These are phyloP conservation scores for Neoboletus magnificus DNA, from an alignment of 768 basidiomycete genomes.

Conservation along the genomic window DNA sequence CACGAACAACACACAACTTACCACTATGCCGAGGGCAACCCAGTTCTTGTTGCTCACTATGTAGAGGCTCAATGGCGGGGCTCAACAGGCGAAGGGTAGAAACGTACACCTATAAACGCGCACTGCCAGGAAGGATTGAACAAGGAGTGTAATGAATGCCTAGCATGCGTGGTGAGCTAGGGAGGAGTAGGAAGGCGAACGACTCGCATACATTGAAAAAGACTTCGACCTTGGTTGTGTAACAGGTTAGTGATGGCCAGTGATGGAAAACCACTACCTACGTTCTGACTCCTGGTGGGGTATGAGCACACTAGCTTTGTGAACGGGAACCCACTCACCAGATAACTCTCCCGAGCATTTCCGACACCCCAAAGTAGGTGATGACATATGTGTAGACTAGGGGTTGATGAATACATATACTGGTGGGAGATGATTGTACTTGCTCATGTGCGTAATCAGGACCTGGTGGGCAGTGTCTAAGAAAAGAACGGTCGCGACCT, in stretches of 20 bases:
- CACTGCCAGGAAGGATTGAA: conserved; percentile 52
- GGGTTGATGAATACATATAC: neutral
- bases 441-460: conserved; percentile 51
- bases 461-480: conserved; percentile 54
- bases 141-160: conserved; percentile 45
- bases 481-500: conserved; percentile 49
- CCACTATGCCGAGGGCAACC: conserved; percentile 32
- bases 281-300: conserved; percentile 20
- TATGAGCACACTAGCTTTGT: neutral
- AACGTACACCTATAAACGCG: conserved; percentile 48
- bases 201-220: conserved; percentile 42
- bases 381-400: conserved; percentile 49
- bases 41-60: conserved; percentile 48
- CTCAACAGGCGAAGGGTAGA: neutral
- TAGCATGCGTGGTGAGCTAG: conserved; percentile 2
- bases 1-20: neutral
- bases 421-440: neutral
- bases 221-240: conserved; percentile 40
- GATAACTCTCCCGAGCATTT: conserved; percentile 35
- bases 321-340: conserved; percentile 34
- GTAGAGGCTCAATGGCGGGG: conserved; percentile 10
- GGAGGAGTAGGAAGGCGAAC: neutral
- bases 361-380: conserved; percentile 35
- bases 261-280: conserved; percentile 5
- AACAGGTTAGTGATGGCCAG: conserved; percentile 4